Percentiles rank a stretch among this genome's conserved stretches.
These are phyloP conservation scores for Neurospora discreta DNA, from an alignment of 495 filamentous ascomycete genomes.

Conservation along the genomic window DNA sequence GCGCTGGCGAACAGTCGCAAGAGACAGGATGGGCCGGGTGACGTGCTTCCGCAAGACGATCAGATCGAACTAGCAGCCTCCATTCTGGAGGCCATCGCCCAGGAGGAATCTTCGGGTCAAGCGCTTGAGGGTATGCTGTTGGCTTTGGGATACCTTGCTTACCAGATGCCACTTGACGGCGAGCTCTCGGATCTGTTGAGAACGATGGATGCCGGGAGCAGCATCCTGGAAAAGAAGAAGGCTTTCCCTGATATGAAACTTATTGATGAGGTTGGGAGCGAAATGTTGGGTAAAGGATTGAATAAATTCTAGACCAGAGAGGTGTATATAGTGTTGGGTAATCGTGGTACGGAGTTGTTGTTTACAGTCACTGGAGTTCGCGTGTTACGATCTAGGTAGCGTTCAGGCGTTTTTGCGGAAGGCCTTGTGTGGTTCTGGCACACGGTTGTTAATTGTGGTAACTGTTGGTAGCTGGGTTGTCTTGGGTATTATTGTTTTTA, in stretches of 20 bases:
- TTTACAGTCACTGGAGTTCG: not conserved
- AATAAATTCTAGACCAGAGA: slow-evolving; percentile 6
- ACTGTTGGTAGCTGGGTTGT: too few relatives aligned
- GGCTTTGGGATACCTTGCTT: slow-evolving; percentile 62
- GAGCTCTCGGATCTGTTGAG: slow-evolving; percentile 65
- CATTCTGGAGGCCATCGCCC: slow-evolving; percentile 60
- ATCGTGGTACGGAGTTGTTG: not conserved
- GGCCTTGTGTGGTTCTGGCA: not conserved
- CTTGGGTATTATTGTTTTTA: not conserved
- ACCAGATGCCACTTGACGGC: slow-evolving; percentile 54
- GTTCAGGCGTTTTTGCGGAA: not conserved
- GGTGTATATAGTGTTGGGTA: not conserved
- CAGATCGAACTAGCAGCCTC: slow-evolving; percentile 72
- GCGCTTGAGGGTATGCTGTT: slow-evolving; percentile 60
- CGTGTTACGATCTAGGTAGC: not conserved
- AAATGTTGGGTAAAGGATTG: slow-evolving; percentile 32
- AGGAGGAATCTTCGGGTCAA: slow-evolving; percentile 57
- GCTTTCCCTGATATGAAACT: slow-evolving; percentile 45
- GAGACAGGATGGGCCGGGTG: slow-evolving; percentile 44
- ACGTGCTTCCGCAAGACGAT: slow-evolving; percentile 51
- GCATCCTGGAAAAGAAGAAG: slow-evolving; percentile 43
- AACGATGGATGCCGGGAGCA: slow-evolving; percentile 55
- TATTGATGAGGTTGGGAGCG: slow-evolving; percentile 44
- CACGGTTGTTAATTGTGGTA: not conserved
- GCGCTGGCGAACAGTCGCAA: slow-evolving; percentile 55